Conservation (phyloP, 768 basidiomycete genomes). For the Guyanaporus albipodus region DNA sequence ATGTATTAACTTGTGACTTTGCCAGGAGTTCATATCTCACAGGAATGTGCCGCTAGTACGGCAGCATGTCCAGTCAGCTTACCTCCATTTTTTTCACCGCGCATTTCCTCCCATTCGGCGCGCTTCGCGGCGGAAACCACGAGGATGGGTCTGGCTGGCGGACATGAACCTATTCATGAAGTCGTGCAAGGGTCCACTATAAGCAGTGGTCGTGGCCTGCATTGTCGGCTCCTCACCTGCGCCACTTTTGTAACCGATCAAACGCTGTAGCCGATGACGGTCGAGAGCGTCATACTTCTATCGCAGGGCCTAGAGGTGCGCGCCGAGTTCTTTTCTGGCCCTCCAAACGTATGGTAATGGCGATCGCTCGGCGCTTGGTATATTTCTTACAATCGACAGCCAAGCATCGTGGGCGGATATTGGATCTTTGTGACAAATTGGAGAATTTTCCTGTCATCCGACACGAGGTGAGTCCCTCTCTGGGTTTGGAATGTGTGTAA, state of each 20-base stretch:
- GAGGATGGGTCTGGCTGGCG: neutral
- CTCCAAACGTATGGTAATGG: slow-evolving; percentile 10
- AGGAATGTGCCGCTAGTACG: slow-evolving; percentile 3
- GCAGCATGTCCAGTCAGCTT: slow-evolving; percentile 6
- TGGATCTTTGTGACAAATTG: too few relatives aligned
- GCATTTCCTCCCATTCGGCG: neutral
- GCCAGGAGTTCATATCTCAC: slow-evolving; percentile 6
- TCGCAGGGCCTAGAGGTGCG: too few relatives aligned
- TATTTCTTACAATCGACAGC: neutral
- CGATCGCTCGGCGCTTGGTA: neutral
- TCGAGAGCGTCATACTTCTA: neutral
- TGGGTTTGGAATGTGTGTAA: neutral
- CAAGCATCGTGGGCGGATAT: neutral
- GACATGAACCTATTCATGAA: slow-evolving; percentile 4
- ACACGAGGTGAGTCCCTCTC: slow-evolving; percentile 3
- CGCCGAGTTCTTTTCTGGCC: too few relatives aligned
- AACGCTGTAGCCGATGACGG: too few relatives aligned
- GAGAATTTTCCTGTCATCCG: neutral
- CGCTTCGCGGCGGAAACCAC: neutral
- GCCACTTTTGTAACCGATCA: neutral
- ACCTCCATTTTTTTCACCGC: neutral
- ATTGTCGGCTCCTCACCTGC: neutral
- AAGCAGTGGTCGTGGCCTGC: neutral
- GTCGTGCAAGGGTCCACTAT: neutral
- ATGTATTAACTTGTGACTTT: slow-evolving; percentile 4